Base-by-base conservation (phyloP, 331 rosid species). In the Acacia concinna region DNA sequence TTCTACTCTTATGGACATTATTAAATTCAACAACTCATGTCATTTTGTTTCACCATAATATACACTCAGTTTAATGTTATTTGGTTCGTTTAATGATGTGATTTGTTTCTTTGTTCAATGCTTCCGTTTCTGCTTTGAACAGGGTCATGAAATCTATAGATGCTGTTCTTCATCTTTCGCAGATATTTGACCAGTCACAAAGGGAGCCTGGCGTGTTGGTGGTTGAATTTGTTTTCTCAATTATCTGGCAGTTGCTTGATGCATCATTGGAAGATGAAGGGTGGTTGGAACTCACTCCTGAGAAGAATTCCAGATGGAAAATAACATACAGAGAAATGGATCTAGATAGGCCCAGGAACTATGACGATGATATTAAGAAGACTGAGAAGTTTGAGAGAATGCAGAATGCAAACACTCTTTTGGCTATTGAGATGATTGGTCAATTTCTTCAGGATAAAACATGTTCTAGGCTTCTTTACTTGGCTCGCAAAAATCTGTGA, bases 201-300 rank as follows among this genome's bases (percentile, higher is more conserved):
- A 65, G 87, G 73, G 91, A 89, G 28, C 88, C 93, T 40, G 98
- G 99, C 57, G 72, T 89, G 52, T 76, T 91, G 70, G 85, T 96
- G 54, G 98, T 96, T 59, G 89, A 82, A 38, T 93, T 93, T 74
- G 63, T 93, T 49, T 91, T 96, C 81, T 70, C 99, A 6, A 68
- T 88, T 79, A 83, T 90, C 14, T 86, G 86, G 84, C 96, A 88
- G 83, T 84, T 96, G 64, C 89, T 96, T 30, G 94, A 96, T 70
- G 99, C 99, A 30, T 86, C 97, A 49, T 82, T 96, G 28, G 94
- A 89, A 59, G 98, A 93, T 46, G 98, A 93, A 77, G 90, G 91
- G 11, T 79, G 93, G 81, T 86, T 91, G 43, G 91, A 86, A 80
- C 89, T 78, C 34, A 71, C 84, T 63, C 78, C 84, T n/a, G 96